These are phyloP conservation scores for Plasmodium blacklocki DNA, from an alignment of 169 alveolate species.

Conservation along the genomic window DNA sequence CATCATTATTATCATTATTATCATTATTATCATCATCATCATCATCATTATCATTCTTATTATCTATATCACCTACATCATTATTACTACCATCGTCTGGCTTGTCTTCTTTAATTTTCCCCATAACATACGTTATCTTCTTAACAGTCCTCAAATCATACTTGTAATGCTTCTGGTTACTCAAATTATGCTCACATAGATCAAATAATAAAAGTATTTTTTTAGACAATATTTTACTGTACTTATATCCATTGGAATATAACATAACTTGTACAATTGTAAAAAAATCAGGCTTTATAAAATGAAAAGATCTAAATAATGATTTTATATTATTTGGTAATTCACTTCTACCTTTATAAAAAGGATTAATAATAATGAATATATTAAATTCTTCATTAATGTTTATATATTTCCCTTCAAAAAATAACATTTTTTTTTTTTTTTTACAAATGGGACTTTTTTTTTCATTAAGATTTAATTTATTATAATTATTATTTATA, in stretches of 20 bases:
- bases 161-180: slow-evolving; percentile 97
- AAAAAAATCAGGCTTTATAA: slow-evolving; percentile 93
- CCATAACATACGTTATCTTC: slow-evolving; percentile 93
- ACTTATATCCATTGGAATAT: slow-evolving; percentile 95
- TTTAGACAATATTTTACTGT: slow-evolving; percentile 93
- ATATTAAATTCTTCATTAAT: slow-evolving; percentile 95
- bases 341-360: slow-evolving; percentile 97
- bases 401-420: slow-evolving; percentile 89
- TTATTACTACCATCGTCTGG: neutral
- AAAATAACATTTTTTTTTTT: slow-evolving; percentile 85
- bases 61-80: no score
- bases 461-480: neutral
- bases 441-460: slow-evolving; percentile 86
- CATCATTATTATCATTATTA: neutral
- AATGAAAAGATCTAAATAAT: slow-evolving; percentile 93
- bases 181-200: slow-evolving; percentile 93
- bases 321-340: slow-evolving; percentile 96
- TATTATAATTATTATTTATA: neutral
- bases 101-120: slow-evolving; percentile 81
- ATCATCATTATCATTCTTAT: no score
- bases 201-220: slow-evolving; percentile 96
- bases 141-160: slow-evolving; percentile 98
- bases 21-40: neutral
- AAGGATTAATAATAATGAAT: slow-evolving; percentile 99
- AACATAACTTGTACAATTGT: slow-evolving; percentile 94